These are phyloP conservation scores for Leccinellum albellum DNA, from an alignment of 768 basidiomycete genomes.

Conservation along the genomic window DNA sequence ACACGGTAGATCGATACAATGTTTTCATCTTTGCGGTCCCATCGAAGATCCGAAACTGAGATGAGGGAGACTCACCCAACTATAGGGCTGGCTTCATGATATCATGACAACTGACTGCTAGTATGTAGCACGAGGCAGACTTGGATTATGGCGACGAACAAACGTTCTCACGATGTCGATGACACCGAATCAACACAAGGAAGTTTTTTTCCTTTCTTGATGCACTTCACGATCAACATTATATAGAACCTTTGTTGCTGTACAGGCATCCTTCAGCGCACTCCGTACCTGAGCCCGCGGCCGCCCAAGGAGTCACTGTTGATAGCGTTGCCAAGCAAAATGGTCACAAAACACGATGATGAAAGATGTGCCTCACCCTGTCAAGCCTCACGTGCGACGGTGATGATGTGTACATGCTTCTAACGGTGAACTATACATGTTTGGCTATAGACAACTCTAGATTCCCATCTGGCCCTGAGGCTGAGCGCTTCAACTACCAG, in stretches of 20 bases:
- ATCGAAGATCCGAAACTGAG: neutral
- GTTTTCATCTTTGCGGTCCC: conserved; percentile 16
- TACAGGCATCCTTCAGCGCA: neutral
- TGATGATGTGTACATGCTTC: neutral
- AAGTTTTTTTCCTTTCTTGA: too few relatives aligned
- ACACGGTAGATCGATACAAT: conserved; percentile 18
- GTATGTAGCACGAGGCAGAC: neutral
- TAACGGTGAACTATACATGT: neutral
- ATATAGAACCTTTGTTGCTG: neutral
- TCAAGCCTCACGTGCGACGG: neutral
- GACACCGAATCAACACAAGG: neutral
- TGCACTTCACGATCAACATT: neutral
- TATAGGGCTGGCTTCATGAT: neutral
- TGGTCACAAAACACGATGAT: neutral
- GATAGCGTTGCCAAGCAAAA: neutral
- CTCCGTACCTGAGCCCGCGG: neutral
- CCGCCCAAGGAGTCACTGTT: neutral
- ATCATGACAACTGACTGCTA: neutral
- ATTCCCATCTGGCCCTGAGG: neutral
- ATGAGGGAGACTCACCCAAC: neutral
- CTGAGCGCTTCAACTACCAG: neutral
- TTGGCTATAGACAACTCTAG: conserved; percentile 3
- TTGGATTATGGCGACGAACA: neutral
- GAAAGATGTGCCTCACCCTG: too few relatives aligned
- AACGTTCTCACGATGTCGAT: neutral